Evolutionary conservation across 1,139 yeast genomes (phyloP).

Genomic region (Suhomyces bolitotheri): DNA sequence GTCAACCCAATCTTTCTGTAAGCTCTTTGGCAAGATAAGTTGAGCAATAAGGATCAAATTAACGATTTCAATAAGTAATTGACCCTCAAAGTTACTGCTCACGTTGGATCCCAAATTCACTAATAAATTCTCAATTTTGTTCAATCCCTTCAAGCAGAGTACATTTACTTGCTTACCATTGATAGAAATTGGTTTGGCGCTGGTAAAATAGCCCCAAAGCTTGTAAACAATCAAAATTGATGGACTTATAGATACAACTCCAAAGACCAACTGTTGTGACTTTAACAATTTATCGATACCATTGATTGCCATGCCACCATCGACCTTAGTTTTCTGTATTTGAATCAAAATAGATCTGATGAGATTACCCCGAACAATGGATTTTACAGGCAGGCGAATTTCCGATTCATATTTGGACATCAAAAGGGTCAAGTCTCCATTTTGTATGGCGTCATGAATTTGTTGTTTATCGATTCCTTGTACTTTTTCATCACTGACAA

Average conservation of each 20-base stretch:
- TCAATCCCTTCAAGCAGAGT: conserved; percentile 53
- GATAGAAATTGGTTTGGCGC: conserved; percentile 40
- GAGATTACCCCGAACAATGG: conserved; percentile 65
- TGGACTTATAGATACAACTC: conserved; percentile 86
- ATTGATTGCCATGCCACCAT: conserved; percentile 83
- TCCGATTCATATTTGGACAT: conserved; percentile 81
- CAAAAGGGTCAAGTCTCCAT: conserved; percentile 77
- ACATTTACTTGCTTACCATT: conserved; percentile 43
- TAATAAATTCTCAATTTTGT: conserved; percentile 57
- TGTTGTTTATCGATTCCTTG: conserved; percentile 27
- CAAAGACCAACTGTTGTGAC: conserved; percentile 91
- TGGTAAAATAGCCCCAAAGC: conserved; percentile 28
- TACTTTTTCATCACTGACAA: conserved; percentile 44
- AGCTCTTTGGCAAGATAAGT: conserved; percentile 46
- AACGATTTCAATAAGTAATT: conserved; percentile 57
- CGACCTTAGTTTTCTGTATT: conserved; percentile 92
- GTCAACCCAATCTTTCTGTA: conserved; percentile 51
- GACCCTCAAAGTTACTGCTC: conserved; percentile 39
- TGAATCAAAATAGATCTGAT: conserved; percentile 80
- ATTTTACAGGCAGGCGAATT: conserved; percentile 66
- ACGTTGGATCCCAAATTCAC: conserved; percentile 23
- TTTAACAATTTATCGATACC: conserved; percentile 89
- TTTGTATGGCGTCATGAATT: conserved; percentile 46
- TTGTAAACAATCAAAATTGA: conserved; percentile 61
- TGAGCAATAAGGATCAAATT: conserved; percentile 52